phyloP scores from a whole-genome alignment of 2,329 filamentous ascomycete species.

The Aspergillus spinulosporus region DNA sequence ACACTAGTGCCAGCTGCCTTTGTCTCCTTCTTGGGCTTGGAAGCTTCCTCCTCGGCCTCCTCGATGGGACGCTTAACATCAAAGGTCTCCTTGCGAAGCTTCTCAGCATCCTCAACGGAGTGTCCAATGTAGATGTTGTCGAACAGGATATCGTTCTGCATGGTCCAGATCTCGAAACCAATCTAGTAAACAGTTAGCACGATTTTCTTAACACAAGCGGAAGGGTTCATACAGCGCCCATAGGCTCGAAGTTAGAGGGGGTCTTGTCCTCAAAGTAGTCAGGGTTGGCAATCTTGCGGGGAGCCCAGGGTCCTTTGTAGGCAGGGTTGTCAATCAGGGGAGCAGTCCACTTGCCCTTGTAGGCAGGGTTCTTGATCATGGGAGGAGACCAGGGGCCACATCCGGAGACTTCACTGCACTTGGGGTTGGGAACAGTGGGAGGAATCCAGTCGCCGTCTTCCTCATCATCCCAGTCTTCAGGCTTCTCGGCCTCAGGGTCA shows the following conservation, averaged over 20 bases:
- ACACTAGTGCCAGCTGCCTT: conserved; percentile 70
- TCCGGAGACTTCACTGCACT: conserved; percentile 89
- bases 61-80: conserved; percentile 83
- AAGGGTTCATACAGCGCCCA: conserved; percentile 78
- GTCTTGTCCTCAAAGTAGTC: conserved; percentile 96
- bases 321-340: conserved; percentile 93
- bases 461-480: conserved; percentile 99
- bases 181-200: conserved; percentile 57
- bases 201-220: not conserved
- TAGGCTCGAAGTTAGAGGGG: conserved; percentile 94
- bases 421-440: conserved; percentile 89
- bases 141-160: conserved; percentile 98
- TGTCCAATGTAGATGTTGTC: conserved; percentile 99
- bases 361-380: conserved; percentile 89
- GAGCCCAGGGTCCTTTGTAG: conserved; percentile 95
- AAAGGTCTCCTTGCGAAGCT: conserved; percentile 86
- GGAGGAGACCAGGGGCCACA: conserved; percentile 92
- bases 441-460: conserved; percentile 97
- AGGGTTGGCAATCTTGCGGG: conserved; percentile 95
- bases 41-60: conserved; percentile 73
- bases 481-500: conserved; percentile 95
- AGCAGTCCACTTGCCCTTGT: conserved; percentile 98
- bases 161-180: conserved; percentile 99
- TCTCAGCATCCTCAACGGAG: conserved; percentile 87
- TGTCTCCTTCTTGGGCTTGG: conserved; percentile 74